Evolutionary conservation across 108 stramenopile genomes (phyloP).

Genomic region (Cylindrotheca closterium): DNA sequence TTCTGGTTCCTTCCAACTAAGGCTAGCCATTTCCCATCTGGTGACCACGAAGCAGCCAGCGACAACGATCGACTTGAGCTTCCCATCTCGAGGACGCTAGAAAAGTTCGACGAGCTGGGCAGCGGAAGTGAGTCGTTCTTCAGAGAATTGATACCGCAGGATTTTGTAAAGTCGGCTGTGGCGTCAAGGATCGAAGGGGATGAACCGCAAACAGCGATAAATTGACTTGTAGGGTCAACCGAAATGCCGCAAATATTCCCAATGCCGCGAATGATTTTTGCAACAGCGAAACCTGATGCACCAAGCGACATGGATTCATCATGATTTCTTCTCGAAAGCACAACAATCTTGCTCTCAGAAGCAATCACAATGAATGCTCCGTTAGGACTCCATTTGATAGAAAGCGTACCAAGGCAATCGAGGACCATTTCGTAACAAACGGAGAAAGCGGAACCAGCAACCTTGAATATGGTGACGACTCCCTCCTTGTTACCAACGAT

Average conservation of each 20-base stretch:
- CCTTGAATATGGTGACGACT: constrained; percentile 55
- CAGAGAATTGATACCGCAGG: constrained; percentile 6
- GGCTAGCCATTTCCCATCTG: constrained; percentile 56
- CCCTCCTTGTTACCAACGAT: constrained; percentile 73
- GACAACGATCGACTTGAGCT: background rate
- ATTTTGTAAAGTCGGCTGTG: constrained; percentile 28
- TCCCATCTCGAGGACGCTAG: background rate
- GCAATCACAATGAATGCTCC: constrained; percentile 48
- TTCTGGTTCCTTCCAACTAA: constrained; percentile 42
- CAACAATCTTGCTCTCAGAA: constrained; percentile 48
- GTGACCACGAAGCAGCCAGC: constrained; percentile 50
- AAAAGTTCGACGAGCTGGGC: background rate
- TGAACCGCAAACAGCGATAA: constrained; percentile 44
- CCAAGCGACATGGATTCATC: constrained; percentile 25
- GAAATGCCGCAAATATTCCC: constrained; percentile 37
- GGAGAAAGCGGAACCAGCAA: constrained; percentile 48
- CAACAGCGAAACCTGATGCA: constrained; percentile 47
- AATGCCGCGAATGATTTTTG: constrained; percentile 53
- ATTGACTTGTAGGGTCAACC: constrained; percentile 49
- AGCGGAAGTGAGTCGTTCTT: constrained; percentile 1
- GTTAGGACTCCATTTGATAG: constrained; percentile 63
- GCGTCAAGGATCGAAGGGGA: constrained; percentile 48
- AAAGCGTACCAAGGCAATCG: constrained; percentile 39
- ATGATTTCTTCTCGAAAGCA: constrained; percentile 25
- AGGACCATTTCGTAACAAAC: constrained; percentile 62